Percentiles rank a stretch among this genome's conserved stretches.
phyloP scores from a whole-genome alignment of 305 asterid species.

The Withania somnifera region DNA sequence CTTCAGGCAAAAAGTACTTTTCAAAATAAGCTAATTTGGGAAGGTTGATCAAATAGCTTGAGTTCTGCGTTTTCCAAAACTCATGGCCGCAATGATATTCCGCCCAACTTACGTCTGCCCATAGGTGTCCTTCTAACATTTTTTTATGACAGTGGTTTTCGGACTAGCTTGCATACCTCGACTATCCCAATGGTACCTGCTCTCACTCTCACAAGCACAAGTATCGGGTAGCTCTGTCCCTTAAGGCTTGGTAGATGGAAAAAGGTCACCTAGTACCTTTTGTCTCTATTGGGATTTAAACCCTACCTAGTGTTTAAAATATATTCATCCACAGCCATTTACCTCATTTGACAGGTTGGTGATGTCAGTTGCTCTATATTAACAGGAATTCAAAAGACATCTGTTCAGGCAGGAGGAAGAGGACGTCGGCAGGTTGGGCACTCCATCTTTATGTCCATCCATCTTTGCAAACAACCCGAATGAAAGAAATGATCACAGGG shows the following conservation, averaged over 20 bases:
- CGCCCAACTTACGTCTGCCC: not conserved
- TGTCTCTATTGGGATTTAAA: not conserved
- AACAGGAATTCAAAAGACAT: constrained; percentile 17
- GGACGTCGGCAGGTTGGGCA: constrained; percentile 97
- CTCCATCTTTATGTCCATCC: constrained; percentile 99
- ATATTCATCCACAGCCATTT: constrained; percentile 6
- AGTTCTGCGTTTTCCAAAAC: not conserved
- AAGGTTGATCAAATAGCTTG: not conserved
- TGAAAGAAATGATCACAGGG: constrained; percentile 99
- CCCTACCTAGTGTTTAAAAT: not conserved
- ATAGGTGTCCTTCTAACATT: not conserved
- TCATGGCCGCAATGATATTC: not conserved
- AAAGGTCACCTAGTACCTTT: not conserved
- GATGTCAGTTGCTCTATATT: constrained; percentile 7
- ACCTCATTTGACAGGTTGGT: constrained; percentile 40
- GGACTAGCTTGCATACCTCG: not conserved
- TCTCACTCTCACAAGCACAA: not conserved
- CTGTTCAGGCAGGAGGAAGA: constrained; percentile 82
- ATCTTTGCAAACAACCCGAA: constrained; percentile 78
- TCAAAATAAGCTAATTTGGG: not conserved
- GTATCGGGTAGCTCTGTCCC: not conserved
- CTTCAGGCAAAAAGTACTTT: not conserved
- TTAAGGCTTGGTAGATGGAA: not conserved
- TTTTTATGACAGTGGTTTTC: not conserved
- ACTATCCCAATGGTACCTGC: not conserved